Conservation (phyloP, 2,329 filamentous ascomycete genomes). For the Colletotrichum australisinense region DNA sequence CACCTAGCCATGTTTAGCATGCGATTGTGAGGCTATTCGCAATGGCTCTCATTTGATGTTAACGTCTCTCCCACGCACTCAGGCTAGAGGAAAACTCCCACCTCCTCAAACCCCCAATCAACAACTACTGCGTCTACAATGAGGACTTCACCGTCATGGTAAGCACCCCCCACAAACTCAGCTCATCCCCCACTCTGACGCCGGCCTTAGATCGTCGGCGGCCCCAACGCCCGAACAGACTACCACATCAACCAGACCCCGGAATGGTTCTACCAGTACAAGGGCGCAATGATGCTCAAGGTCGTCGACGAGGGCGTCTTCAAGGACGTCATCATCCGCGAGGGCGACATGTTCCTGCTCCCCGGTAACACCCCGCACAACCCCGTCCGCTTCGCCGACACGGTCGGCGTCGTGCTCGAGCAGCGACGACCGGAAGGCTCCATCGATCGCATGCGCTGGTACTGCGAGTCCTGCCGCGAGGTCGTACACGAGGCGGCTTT, state of each 20-base stretch:
- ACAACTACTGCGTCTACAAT: constrained; percentile 98
- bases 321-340: constrained; percentile 87
- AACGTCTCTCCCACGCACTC: constrained; percentile 31
- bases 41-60: constrained; percentile 17
- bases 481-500: constrained; percentile 90
- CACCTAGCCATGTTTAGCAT: neutral
- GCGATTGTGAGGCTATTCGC: constrained; percentile 13
- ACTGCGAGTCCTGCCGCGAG: constrained; percentile 77
- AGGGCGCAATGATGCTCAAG: constrained; percentile 92
- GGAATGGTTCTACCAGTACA: constrained; percentile 98
- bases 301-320: constrained; percentile 81
- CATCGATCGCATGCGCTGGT: constrained; percentile 89
- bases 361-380: constrained; percentile 97
- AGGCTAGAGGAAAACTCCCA: constrained; percentile 95
- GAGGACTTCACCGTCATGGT: constrained; percentile 86
- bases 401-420: constrained; percentile 94
- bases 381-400: constrained; percentile 91
- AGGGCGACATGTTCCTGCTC: constrained; percentile 94
- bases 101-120: constrained; percentile 91
- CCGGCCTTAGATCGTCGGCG: constrained; percentile 80
- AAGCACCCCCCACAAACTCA: constrained; percentile 13
- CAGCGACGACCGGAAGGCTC: constrained; percentile 78
- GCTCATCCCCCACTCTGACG: neutral
- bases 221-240: constrained; percentile 94
- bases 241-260: constrained; percentile 98